phyloP scores from a whole-genome alignment of 495 filamentous ascomycete genomes.

The Penicillium longicatenatum region DNA sequence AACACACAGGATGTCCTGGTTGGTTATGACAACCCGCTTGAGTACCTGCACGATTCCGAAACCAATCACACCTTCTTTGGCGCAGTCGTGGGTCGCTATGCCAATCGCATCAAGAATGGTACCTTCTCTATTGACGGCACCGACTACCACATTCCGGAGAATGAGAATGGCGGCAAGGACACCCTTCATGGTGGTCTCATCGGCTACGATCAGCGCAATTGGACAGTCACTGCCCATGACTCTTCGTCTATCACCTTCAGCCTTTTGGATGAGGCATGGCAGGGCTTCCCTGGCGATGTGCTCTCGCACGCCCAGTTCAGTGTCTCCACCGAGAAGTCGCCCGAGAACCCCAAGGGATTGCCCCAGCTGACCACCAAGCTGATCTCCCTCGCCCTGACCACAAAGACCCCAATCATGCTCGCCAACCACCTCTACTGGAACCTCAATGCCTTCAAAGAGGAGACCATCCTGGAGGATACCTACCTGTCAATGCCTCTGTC shows the following conservation, averaged over 20 bases:
- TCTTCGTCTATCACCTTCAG: constrained; percentile 75
- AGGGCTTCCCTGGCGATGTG: constrained; percentile 81
- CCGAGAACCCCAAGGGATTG: constrained; percentile 42
- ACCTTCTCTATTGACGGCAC: constrained; percentile 71
- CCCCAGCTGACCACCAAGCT: constrained; percentile 50
- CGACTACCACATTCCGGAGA: constrained; percentile 64
- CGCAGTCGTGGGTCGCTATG: constrained; percentile 76
- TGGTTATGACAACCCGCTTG: constrained; percentile 76
- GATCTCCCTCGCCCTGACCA: constrained; percentile 70
- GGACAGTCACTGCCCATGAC: constrained; percentile 70
- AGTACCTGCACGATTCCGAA: constrained; percentile 67
- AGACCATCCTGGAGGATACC: constrained; percentile 69
- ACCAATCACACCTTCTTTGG: constrained; percentile 74
- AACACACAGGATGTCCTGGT: constrained; percentile 66
- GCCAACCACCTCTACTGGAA: constrained; percentile 88
- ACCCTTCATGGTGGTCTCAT: constrained; percentile 81
- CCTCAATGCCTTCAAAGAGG: constrained; percentile 75
- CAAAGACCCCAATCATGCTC: constrained; percentile 82
- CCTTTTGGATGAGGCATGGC: constrained; percentile 69
- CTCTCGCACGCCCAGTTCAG: constrained; percentile 78
- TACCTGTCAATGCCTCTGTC: constrained; percentile 71
- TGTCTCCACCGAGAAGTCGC: constrained; percentile 39
- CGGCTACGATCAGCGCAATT: constrained; percentile 83
- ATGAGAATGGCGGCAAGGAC: constrained; percentile 70
- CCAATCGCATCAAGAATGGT: constrained; percentile 85